Evolutionary conservation across 2,329 filamentous ascomycete species (phyloP), one percentile per base, ranked within the genome.

Genomic region (Emmonsiellopsis sp.): DNA sequence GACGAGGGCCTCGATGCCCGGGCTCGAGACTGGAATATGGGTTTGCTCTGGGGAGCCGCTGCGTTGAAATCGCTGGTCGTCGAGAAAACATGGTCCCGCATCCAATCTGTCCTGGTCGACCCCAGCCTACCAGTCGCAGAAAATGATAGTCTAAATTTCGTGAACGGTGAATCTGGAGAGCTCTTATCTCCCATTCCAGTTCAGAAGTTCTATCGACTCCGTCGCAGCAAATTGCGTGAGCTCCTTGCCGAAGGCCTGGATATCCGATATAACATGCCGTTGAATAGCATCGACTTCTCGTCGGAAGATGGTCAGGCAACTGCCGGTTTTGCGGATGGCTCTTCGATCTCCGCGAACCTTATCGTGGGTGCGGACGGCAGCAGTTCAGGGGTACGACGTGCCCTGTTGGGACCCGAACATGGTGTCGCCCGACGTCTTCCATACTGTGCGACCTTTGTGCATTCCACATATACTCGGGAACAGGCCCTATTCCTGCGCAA

Each of bases 331-430:
- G 43, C 38, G 8, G 53, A 55, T 35, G 53, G 54, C 41, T 40
- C 54, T 16, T 48, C 50, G 6, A 35, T 35, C 40, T 4, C 43
- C 11, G 53, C 48, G 7, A 49, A 45, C 41, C 61, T 73, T 4
- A 73, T 88, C 32, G 74, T 89, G 3, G 85, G 84, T 0, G 83
- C 80, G 44, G 85, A 87, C 57, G 85, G 85, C 0, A 84, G 85
- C 0, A 82, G 84, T 61, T 82, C 78, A 53, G 86, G 83, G 81
- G 81, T 80, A 0, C 71, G 84, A 40, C 73, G 76, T 52, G 74
- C 80, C 52, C 69, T 87, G 1, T 56, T 73, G 3, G 67, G 65
- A 5, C 50, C 63, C 4, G 56, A 65, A 50, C 40, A 43, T 1
- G 65, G 66, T 2, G 54, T 61, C 30, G 66, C 73, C 31, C 70